Evolutionary conservation across 352 stramenopile genomes (phyloP).

Genomic region (Phytophthora sojae): DNA sequence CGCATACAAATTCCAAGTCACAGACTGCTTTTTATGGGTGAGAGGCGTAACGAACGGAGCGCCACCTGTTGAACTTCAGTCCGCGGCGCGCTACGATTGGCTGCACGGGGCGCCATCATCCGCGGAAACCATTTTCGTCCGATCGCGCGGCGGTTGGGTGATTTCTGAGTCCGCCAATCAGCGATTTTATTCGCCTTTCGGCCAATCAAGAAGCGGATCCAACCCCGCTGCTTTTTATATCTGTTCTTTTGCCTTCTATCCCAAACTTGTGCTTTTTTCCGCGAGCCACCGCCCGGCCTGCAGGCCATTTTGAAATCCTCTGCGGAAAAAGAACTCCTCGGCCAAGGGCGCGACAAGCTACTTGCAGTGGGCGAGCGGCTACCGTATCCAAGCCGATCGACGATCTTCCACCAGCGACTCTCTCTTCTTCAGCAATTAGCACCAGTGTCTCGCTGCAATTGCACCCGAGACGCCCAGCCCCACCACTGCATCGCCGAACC

Average conservation of each 20-base stretch:
- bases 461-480: conserved; percentile 13
- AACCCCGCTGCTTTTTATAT: conserved; percentile 35
- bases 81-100: conserved; percentile 13
- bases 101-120: conserved; percentile 23
- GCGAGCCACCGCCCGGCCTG: background rate
- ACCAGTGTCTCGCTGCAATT: conserved; percentile 15
- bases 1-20: conserved; percentile 13
- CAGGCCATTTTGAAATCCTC: conserved; percentile 51
- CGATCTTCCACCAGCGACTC: conserved; percentile 16
- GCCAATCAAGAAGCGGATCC: conserved; percentile 12
- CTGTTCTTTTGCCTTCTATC: conserved; percentile 37
- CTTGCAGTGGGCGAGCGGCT: conserved; percentile 42
- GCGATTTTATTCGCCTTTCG: conserved; percentile 10
- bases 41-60: conserved; percentile 26
- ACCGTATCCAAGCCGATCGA: conserved; percentile 10
- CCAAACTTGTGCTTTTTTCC: conserved; percentile 45
- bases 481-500: conserved; percentile 10
- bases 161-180: conserved; percentile 21
- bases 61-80: conserved; percentile 22
- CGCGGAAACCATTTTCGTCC: conserved; percentile 30
- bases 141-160: conserved; percentile 15
- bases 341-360: conserved; percentile 30
- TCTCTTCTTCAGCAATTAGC: conserved; percentile 5
- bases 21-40: conserved; percentile 39
- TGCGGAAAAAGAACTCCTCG: conserved; percentile 27